Base-by-base conservation (phyloP, 1,284 basidiomycete species). In the Moesziomyces antarcticus region DNA sequence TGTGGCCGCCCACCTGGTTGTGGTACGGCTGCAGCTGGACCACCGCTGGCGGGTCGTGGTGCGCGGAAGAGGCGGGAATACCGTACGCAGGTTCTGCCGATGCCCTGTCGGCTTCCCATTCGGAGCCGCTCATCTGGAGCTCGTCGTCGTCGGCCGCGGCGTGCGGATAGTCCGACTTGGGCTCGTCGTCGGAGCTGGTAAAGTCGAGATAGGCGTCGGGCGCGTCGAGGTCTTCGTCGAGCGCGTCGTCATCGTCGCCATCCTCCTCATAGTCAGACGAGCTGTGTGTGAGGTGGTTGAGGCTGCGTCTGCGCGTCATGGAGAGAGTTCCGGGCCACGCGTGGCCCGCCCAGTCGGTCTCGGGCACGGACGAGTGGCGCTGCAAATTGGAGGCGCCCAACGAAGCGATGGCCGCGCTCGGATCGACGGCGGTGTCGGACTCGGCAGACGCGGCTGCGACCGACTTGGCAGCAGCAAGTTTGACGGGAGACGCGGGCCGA, bases 1-100 rank as follows among this genome's bases (percentile, higher is more conserved):
- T 93, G 85, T 99, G 96, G 1, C 96, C 96, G 44, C 96, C 96
- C 24, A 99, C 96, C 85, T 98, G 95, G 82, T 99, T 97, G 57
- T 93, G 90, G 85, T 97, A 99, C 2, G 97, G 97, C 60, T 93
- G 91, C 6, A 99, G 87, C 40, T 96, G 96, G 47, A 99, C 94
- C 56, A 83, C 82, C 3, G 78, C 72, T 9, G 82, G 80, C 16
- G 70, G 63, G 3, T 64, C 50, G 20, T 42, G 5, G 6, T 45
- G 11, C 10, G 22, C 11, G 30, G 30, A 30, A 30, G 30, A 30
- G 30, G 30, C 30, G 9, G 30, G 21, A 37, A 27, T n/a, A n/a
- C 40, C 8, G 43, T 49, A 5, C 25, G 24, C 18, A 3, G 35
- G 20, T 11, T 5, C 7, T 20, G 27, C 35, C 22, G 56, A 16